A percentile compares a stretch with the other conserved stretches of the same genome.
Evolutionary conservation across 2,329 filamentous ascomycete species (phyloP).

Genomic region (Diaporthe velutina): DNA sequence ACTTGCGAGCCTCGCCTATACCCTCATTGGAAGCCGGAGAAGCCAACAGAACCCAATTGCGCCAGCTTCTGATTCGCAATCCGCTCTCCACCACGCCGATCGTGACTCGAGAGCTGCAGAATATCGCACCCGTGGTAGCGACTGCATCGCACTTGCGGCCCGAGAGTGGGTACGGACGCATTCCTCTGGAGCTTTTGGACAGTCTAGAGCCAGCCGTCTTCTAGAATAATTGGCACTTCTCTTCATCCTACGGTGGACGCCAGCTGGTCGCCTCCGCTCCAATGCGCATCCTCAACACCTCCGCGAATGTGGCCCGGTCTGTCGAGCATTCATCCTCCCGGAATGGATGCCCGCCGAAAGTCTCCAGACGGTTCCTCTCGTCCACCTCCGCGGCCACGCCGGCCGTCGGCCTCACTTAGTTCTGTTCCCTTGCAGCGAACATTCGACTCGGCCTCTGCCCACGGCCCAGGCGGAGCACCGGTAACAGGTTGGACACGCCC

Average conservation of each 20-base stretch:
- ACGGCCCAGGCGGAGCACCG: conserved; percentile 27
- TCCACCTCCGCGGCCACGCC: conserved; percentile 38
- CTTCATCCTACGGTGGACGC: conserved; percentile 22
- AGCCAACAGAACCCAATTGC: conserved; percentile 22
- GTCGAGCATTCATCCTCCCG: conserved; percentile 37
- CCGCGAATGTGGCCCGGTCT: conserved; percentile 37
- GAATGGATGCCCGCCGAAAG: conserved; percentile 40
- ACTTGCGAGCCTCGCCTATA: conserved; percentile 22
- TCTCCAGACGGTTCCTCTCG: conserved; percentile 39
- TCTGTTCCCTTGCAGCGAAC: conserved; percentile 38
- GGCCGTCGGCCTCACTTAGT: conserved; percentile 39
- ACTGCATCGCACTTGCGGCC: conserved; percentile 30
- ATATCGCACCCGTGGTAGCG: conserved; percentile 27
- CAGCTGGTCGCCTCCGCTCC: conserved; percentile 38
- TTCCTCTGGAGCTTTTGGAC: conserved; percentile 30
- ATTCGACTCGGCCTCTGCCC: conserved; percentile 36
- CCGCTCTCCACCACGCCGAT: conserved; percentile 28
- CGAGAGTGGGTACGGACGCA: conserved; percentile 35
- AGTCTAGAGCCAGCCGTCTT: conserved; percentile 27
- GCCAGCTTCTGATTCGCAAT: conserved; percentile 32
- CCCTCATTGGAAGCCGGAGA: conserved; percentile 15
- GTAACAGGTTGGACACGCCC: conserved; percentile 31
- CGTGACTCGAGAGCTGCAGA: conserved; percentile 33
- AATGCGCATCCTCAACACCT: conserved; percentile 36
- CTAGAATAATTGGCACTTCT: conserved; percentile 36